Percentiles rank a stretch among this genome's conserved stretches.
Conservation (phyloP, 441 rosid species). For the Aquilaria agallochum region DNA sequence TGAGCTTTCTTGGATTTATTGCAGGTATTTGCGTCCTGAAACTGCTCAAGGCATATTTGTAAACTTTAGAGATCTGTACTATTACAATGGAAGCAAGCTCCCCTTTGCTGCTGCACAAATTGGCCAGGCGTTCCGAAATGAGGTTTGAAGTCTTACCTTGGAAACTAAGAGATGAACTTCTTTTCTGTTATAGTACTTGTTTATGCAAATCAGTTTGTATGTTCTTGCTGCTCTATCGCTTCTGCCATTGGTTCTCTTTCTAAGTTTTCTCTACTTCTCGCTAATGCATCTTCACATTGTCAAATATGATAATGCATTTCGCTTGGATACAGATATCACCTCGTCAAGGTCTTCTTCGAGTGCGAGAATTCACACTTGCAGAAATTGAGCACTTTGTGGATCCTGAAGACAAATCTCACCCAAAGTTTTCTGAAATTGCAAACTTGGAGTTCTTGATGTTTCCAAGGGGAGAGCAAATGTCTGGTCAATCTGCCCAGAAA, state of each 20-base stretch:
- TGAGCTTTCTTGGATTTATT: conserved; percentile 15
- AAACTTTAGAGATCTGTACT: conserved; percentile 62
- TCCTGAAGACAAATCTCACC: conserved; percentile 69
- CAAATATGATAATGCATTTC: conserved; percentile 3
- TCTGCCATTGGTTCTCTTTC: background rate
- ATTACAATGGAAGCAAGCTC: conserved; percentile 67
- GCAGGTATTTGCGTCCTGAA: conserved; percentile 80
- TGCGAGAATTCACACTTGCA: conserved; percentile 72
- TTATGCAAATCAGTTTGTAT: too few relatives aligned
- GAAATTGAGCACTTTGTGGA: conserved; percentile 83
- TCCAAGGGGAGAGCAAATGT: conserved; percentile 68
- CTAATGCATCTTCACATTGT: background rate
- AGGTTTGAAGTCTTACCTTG: conserved; percentile 33
- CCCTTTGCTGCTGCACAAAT: conserved; percentile 83
- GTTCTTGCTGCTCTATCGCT: background rate
- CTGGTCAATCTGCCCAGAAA: conserved; percentile 56
- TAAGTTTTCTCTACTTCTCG: background rate
- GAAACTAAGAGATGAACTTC: too few relatives aligned
- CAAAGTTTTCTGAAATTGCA: conserved; percentile 49
- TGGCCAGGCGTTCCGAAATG: conserved; percentile 79
- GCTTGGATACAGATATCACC: conserved; percentile 53
- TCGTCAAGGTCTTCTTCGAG: conserved; percentile 75
- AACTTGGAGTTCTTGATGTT: conserved; percentile 66
- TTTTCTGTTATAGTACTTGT: background rate
- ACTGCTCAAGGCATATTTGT: conserved; percentile 81